Evolutionary conservation across 2,329 filamentous ascomycete genomes (phyloP).

Genomic region (Fusarium nisikadoi): DNA sequence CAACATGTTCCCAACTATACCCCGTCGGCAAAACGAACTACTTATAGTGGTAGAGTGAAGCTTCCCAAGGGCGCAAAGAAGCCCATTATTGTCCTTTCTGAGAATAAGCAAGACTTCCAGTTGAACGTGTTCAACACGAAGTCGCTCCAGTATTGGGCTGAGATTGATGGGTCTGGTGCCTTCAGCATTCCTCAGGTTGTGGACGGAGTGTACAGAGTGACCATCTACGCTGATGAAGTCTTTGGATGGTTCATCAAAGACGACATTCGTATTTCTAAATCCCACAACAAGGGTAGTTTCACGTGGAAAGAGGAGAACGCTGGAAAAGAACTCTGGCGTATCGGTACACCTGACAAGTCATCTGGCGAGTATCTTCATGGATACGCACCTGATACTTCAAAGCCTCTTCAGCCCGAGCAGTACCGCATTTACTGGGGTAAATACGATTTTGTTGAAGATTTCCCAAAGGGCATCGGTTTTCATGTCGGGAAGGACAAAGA

Average conservation of each 20-base stretch:
- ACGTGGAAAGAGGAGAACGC: slow-evolving; percentile 27
- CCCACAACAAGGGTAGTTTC: background rate
- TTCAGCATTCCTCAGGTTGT: slow-evolving; percentile 31
- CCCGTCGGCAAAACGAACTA: slow-evolving; percentile 12
- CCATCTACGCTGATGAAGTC: slow-evolving; percentile 28
- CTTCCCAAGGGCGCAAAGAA: slow-evolving; percentile 21
- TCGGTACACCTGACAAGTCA: slow-evolving; percentile 58
- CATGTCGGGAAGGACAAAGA: slow-evolving; percentile 62
- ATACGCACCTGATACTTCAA: slow-evolving; percentile 56
- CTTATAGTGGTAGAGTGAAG: slow-evolving; percentile 24
- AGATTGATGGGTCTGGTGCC: slow-evolving; percentile 57
- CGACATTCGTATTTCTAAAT: slow-evolving; percentile 54
- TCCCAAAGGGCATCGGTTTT: slow-evolving; percentile 66
- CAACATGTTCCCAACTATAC: slow-evolving; percentile 22
- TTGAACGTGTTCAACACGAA: slow-evolving; percentile 58
- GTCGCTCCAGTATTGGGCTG: slow-evolving; percentile 70
- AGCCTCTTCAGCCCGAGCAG: slow-evolving; percentile 62
- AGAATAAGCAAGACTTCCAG: slow-evolving; percentile 44
- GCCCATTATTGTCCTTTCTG: slow-evolving; percentile 62
- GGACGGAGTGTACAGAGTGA: slow-evolving; percentile 29
- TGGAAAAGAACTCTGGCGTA: slow-evolving; percentile 30
- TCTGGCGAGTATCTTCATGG: slow-evolving; percentile 69
- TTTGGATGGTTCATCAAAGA: slow-evolving; percentile 38
- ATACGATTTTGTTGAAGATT: slow-evolving; percentile 67
- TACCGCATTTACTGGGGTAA: slow-evolving; percentile 69